Base-by-base conservation (phyloP, 805 yeast genomes). In the Myxozyma nipponensis region DNA sequence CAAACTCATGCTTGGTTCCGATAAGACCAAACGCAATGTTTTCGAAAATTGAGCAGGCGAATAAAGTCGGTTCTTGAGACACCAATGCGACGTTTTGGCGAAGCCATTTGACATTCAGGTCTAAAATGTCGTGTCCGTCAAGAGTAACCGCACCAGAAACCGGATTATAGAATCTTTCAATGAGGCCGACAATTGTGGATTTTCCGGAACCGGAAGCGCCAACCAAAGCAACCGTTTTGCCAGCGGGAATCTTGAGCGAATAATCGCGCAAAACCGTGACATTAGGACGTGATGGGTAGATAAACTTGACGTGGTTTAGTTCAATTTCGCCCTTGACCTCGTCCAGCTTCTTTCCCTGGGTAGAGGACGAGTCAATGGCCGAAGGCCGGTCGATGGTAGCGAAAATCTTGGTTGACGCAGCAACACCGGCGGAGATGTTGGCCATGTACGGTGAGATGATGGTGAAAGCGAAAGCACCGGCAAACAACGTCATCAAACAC, bases 211-310 rank as follows among this genome's bases (percentile, higher is more conserved):
- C 22, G 86, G 82, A 2, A 89, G 95, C 83, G 1, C 96, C 96
- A 19, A 88, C 96, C 58, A 88, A 78, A 10, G 96, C 96, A 36
- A 88, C 91, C 59, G 85, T 87, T 61, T 81, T 68, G 9, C 96
- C 96, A 1, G 91, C 84, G 5, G 90, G 89, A 78, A 66, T 42
- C 13, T 46, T 39, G 23, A 65, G 61, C 22, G 50, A 42, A 44
- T 62, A 54, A 49, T 64, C 54, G 7, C 53, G 44, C 15, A 66
- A 45, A n/a, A 65, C 61, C n/a, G 60, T 50, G 18, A 62, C 65
- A 23, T 63, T 60, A 2, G 67, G 65, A 6, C 69, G 58, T 6
- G 69, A 59, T 1, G 69, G 69, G 36, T 65, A 65, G 23, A 63
- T 57, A 41, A 65, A 65, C 30, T 50, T 49, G 25, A 65, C 59